These are phyloP conservation scores for Hypoxylon intermedium DNA, from an alignment of 495 filamentous ascomycete species.

Conservation along the genomic window DNA sequence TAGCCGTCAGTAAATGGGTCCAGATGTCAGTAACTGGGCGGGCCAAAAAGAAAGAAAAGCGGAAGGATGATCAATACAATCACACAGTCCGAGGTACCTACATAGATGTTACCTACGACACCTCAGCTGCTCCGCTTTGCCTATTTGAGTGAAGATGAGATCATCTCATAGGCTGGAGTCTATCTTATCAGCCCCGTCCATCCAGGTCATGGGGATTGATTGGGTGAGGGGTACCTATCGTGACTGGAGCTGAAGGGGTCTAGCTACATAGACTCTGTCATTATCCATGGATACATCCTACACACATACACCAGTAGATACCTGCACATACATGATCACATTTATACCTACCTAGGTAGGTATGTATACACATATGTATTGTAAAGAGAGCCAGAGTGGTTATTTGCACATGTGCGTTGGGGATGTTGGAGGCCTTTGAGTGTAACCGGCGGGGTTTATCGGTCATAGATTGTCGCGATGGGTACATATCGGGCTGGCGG, in stretches of 20 bases:
- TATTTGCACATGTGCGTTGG: too few species aligned
- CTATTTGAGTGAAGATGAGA: not conserved
- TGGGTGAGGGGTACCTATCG: constrained; percentile 18
- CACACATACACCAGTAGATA: too few species aligned
- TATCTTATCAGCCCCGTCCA: constrained; percentile 24
- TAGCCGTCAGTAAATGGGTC: too few species aligned
- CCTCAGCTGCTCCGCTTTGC: constrained; percentile 20
- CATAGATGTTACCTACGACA: too few species aligned
- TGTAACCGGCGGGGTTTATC: constrained; percentile 29
- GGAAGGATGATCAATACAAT: not conserved
- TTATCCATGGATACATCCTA: too few species aligned
- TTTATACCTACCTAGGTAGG: too few species aligned
- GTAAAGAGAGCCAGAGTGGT: too few species aligned
- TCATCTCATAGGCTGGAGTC: constrained; percentile 16
- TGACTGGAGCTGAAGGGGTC: constrained; percentile 10
- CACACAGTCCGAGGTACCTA: constrained; percentile 5
- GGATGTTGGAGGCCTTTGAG: not conserved
- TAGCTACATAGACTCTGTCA: constrained; percentile 3
- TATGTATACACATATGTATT: too few species aligned
- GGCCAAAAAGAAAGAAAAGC: too few species aligned
- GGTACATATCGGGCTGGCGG: too few species aligned
- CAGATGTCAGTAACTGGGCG: not conserved
- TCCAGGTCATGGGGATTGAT: constrained; percentile 10
- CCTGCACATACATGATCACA: too few species aligned
- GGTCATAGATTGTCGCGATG: constrained; percentile 8